Evolutionary conservation across 106 monocot species (phyloP), one percentile per base, ranked within the genome.

Genomic region (Apostasia ramifera): DNA sequence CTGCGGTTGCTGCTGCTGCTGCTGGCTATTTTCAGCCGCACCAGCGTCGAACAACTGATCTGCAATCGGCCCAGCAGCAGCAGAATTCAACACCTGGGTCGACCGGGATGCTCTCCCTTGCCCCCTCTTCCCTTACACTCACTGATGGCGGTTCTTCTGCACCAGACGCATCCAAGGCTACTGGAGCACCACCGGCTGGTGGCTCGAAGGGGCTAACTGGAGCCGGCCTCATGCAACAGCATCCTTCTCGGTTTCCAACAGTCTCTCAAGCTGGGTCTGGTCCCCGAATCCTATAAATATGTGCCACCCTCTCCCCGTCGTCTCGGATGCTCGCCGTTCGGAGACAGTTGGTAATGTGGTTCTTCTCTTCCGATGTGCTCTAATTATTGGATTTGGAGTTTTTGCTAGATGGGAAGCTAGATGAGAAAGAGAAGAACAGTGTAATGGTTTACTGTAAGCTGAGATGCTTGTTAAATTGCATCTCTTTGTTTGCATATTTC

Each of bases 21-120:
- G 65, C 48, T 5, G 48, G 65, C 48, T 65, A 47, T 48, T 65
- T 65, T 7, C 65, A 65, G 65, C 65, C 47, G 8, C 65, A 65
- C 65, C 65, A 65, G 5, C 65, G 48, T 8, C 65, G 65, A 5
- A 46, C 14, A 8, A 26, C 65, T 1, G 47, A 65, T 6, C 48
- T 15, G 14, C 65, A 26, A 26, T 26, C 26, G 26, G 26, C 26
- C 26, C 26, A 65, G 26, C 56, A 9, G n/a, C 1, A 12, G 6
- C 65, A 65, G 48, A 47, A 15, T 7, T 48, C 26, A 0, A 2
- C 37, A 1, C 26, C 48, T 6, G 5, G 42, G 7, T 37, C 65
- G 2, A 48, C 65, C 0, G 65, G 47, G 1, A 65, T 65, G 65
- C 65, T 65, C 48, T 65, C 65, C 6, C 65, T 65, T 3, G 65